Percentiles rank a stretch among this genome's conserved stretches.
phyloP scores from a whole-genome alignment of 73 alveolate species.

The Paramecium sonneborni region DNA sequence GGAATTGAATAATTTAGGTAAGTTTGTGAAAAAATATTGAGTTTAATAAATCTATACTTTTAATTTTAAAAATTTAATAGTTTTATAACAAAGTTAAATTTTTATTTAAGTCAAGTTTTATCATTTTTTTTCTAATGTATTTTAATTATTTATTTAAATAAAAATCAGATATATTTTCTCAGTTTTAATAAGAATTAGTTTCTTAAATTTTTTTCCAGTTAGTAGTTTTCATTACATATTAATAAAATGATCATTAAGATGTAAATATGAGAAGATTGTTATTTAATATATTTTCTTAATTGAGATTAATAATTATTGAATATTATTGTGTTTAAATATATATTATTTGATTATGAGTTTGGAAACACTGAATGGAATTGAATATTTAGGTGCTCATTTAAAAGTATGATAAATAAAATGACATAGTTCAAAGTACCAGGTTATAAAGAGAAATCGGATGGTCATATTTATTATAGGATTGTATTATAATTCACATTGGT shows the following conservation, averaged over 20 bases:
- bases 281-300: background rate
- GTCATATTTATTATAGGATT: background rate
- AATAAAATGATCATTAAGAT: too few relatives aligned
- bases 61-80: too few relatives aligned
- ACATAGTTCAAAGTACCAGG: constrained; percentile 40
- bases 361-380: constrained; percentile 29
- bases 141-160: too few relatives aligned
- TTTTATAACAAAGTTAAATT: too few relatives aligned
- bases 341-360: constrained; percentile 7
- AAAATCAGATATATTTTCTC: too few relatives aligned
- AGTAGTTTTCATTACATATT: too few relatives aligned
- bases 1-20: background rate
- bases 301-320: background rate
- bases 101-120: too few relatives aligned
- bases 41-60: background rate
- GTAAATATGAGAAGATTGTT: too few relatives aligned
- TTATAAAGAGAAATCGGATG: constrained; percentile 16
- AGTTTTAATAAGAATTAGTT: too few relatives aligned
- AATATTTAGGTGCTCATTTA: constrained; percentile 21
- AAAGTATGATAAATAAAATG: background rate
- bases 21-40: background rate
- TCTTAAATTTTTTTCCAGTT: too few relatives aligned
- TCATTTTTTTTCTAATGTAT: too few relatives aligned
- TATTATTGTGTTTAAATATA: background rate
- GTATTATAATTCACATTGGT: background rate